Evolutionary conservation across 2,329 filamentous ascomycete genomes (phyloP), one percentile per base, ranked within the genome.

Genomic region (Colletotrichum gigasporum): DNA sequence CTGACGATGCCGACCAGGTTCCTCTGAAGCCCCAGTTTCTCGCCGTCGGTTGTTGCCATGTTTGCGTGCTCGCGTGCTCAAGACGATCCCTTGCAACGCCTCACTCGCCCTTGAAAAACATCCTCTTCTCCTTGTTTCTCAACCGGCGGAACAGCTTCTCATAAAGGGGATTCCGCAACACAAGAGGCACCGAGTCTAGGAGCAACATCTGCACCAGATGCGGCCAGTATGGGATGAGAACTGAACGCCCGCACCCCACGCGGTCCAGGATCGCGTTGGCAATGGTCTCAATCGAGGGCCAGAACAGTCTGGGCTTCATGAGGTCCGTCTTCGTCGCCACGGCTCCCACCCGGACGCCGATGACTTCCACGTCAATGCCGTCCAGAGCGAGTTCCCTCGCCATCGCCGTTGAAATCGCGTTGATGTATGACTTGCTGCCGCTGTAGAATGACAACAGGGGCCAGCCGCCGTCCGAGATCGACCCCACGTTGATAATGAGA

Each of bases 401-500:
- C 48, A 65, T 41, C 11, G 42, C 18, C 22, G 30, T 48, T 35
- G 64, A 65, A 12, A 65, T 44, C 12, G 60, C 32, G 8, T n/a
- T 35, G 18, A 66, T 16, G 30, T 45, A 66, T n/a, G 64, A 37
- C 44, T 66, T 66, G 64, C 54, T 60, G 2, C 39, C 54, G 32
- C 51, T n/a, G 34, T 66, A 66, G 18, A 53, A 65, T 3, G 53
- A 59, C 24, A 60, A 37, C 32, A 60, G 55, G 24, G 64, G 60
- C 45, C 45, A 34, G 14, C 64, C 64, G 18, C 32, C 41, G 35
- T 65, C 64, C 14, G 64, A 34, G 1, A 66, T 4, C 11, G 64
- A 66, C 2, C 60, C 60, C 8, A 65, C 54, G 26, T 66, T 66
- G 60, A 66, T 55, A 37, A 66, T 20, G 37, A 66, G 54, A 50